Conservation (phyloP, 129 eudicot species). For the Lonicera japonica region DNA sequence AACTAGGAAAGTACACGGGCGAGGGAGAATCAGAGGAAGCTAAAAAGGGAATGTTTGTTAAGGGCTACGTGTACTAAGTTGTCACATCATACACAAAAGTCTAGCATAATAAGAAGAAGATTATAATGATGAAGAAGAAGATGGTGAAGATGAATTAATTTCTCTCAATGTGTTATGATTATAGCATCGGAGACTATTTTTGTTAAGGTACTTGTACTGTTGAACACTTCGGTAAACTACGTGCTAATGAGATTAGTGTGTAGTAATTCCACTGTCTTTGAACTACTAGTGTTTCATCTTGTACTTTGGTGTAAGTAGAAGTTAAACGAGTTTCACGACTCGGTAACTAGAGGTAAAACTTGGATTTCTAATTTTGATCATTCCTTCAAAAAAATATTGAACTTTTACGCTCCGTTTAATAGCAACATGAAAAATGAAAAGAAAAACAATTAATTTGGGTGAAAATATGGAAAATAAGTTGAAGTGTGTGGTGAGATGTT, state of each 20-base stretch:
- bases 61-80: constrained; percentile 78
- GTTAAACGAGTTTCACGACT: background rate
- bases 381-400: no score
- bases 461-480: no score
- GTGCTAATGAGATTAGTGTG: constrained; percentile 16
- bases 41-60: constrained; percentile 65
- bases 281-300: background rate
- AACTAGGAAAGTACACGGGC: constrained; percentile 87
- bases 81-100: background rate
- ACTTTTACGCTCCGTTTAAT: no score
- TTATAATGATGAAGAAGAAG: no score
- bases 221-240: constrained; percentile 12
- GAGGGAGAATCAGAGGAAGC: constrained; percentile 90
- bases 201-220: constrained; percentile 8
- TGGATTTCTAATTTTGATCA: no score
- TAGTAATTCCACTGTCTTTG: background rate
- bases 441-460: no score
- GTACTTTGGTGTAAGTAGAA: background rate
- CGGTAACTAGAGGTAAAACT: no score
- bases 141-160: background rate
- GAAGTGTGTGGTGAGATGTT: no score
- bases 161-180: constrained; percentile 7
- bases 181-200: constrained; percentile 16
- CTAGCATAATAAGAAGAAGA: background rate
- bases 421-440: no score